Evolutionary conservation across 192 early-diverging fungal species (phyloP).

Genomic region (Kappamyces sp.): DNA sequence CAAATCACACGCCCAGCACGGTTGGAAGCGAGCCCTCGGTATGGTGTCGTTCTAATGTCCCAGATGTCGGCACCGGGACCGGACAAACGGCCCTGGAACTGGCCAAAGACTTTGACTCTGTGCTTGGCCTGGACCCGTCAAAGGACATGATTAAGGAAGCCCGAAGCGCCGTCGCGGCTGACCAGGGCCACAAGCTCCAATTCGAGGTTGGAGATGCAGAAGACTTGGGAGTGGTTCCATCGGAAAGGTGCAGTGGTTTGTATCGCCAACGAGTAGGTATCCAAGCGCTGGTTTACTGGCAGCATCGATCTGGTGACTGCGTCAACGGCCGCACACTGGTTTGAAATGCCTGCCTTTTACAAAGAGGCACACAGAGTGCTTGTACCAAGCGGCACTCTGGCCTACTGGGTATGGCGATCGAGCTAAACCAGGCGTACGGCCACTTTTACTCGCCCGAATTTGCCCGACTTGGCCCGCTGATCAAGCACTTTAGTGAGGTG

Average conservation of each 20-base stretch:
- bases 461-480: constrained; percentile 22
- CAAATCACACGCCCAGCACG: not conserved
- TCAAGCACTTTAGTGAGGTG: constrained; percentile 24
- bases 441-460: constrained; percentile 35
- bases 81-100: constrained; percentile 46
- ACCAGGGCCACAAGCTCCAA: no score
- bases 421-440: constrained; percentile 23
- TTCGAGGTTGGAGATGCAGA: no score
- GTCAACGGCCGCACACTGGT: constrained; percentile 37
- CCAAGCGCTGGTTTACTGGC: no score
- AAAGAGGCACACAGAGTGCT: constrained; percentile 52
- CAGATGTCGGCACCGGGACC: constrained; percentile 52
- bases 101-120: constrained; percentile 42
- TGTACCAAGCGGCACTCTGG: constrained; percentile 54
- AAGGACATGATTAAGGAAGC: constrained; percentile 1
- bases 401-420: constrained; percentile 24
- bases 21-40: constrained; percentile 20
- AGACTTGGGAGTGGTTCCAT: no score
- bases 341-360: constrained; percentile 50
- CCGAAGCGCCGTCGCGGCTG: no score
- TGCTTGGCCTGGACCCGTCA: constrained; percentile 28
- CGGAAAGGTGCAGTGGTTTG: no score
- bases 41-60: no score
- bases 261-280: no score
- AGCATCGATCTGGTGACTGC: not conserved